Conservation (phyloP, 2,329 filamentous ascomycete species). For the Xylariomycetidae sp. region DNA sequence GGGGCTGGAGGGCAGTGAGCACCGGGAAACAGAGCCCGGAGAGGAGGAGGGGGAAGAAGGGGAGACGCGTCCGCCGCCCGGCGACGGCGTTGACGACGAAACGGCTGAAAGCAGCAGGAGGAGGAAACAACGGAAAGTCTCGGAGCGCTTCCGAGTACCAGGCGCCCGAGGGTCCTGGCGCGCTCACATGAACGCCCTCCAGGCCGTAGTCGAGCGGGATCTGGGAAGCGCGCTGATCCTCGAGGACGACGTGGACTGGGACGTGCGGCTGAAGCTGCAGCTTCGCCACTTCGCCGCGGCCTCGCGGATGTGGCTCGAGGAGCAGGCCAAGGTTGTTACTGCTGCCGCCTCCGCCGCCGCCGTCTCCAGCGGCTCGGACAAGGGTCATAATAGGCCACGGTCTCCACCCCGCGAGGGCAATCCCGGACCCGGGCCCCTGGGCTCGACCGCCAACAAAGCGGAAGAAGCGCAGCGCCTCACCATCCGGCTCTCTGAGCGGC, state of each 20-base stretch:
- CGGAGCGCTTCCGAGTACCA: constrained; percentile 11
- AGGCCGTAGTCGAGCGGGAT: constrained; percentile 38
- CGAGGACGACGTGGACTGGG: constrained; percentile 57
- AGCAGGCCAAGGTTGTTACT: too few species aligned
- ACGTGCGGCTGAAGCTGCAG: constrained; percentile 45
- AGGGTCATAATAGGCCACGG: too few species aligned
- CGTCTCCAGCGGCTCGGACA: neutral
- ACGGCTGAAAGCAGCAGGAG: constrained; percentile 23
- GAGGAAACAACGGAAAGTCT: constrained; percentile 9
- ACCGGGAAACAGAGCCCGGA: constrained; percentile 37
- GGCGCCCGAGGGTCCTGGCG: constrained; percentile 33
- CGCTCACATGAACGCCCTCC: constrained; percentile 33
- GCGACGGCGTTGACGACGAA: constrained; percentile 19
- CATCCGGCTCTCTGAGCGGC: constrained; percentile 3
- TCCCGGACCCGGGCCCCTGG: too few species aligned
- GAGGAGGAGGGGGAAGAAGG: constrained; percentile 42
- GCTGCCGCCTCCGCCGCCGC: too few species aligned
- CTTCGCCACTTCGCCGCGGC: constrained; percentile 36
- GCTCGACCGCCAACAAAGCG: neutral
- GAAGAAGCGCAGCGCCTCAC: constrained; percentile 1
- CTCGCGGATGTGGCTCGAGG: constrained; percentile 21
- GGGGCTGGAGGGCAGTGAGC: constrained; percentile 32
- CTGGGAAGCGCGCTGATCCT: constrained; percentile 46
- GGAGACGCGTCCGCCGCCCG: constrained; percentile 29
- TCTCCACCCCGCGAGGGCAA: too few species aligned